These are phyloP conservation scores for Tolypocladium tundrense DNA, from an alignment of 2,329 filamentous ascomycete species.

Conservation along the genomic window DNA sequence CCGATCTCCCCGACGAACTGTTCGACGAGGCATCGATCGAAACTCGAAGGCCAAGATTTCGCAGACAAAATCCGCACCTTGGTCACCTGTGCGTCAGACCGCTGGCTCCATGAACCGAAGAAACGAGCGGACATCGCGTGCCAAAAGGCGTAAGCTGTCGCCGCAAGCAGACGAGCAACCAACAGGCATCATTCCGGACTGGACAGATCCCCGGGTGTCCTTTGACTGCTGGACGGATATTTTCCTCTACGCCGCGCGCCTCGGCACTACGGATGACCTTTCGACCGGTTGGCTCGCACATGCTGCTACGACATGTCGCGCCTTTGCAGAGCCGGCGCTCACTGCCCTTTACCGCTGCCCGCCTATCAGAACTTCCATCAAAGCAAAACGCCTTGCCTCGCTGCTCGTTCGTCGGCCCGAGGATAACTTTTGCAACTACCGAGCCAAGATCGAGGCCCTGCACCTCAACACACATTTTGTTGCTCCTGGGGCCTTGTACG, in stretches of 20 bases:
- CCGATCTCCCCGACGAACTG: background rate
- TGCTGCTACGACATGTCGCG: slow-evolving; percentile 50
- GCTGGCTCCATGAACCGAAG: slow-evolving; percentile 10
- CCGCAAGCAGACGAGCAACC: slow-evolving; percentile 1
- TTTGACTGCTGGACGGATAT: slow-evolving; percentile 61
- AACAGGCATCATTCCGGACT: slow-evolving; percentile 35
- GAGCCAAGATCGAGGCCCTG: slow-evolving; percentile 59
- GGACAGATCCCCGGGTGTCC: slow-evolving; percentile 45
- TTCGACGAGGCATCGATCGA: background rate
- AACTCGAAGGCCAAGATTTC: background rate
- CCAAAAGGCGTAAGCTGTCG: slow-evolving; percentile 7
- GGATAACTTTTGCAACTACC: slow-evolving; percentile 50
- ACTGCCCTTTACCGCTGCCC: slow-evolving; percentile 62
- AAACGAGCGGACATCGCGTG: slow-evolving; percentile 2
- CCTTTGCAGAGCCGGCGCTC: slow-evolving; percentile 63
- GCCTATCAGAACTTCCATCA: slow-evolving; percentile 41
- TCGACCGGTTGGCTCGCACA: slow-evolving; percentile 54
- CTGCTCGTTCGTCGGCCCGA: slow-evolving; percentile 45
- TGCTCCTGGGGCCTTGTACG: slow-evolving; percentile 27
- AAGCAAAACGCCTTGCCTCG: slow-evolving; percentile 32
- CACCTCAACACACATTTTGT: slow-evolving; percentile 61
- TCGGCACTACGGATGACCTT: slow-evolving; percentile 27
- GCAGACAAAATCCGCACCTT: background rate
- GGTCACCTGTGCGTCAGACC: background rate
- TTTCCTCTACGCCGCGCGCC: slow-evolving; percentile 55